Evolutionary conservation across 2,329 filamentous ascomycete genomes (phyloP), one percentile per base, ranked within the genome.

Genomic region (Talaromyces sp.): DNA sequence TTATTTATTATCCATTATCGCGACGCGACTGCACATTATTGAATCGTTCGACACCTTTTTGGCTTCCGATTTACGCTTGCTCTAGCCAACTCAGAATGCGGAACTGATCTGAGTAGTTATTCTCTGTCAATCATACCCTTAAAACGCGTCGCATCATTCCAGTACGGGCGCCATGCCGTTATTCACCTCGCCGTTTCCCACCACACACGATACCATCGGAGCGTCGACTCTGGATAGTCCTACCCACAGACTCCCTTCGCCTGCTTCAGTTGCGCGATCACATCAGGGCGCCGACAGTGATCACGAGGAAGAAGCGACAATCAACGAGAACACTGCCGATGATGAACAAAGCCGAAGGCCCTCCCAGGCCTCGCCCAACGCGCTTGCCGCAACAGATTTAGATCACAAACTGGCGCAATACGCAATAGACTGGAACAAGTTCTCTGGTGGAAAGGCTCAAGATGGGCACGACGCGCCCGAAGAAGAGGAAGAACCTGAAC

Each of bases 161-260:
- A 46, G 7, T 24, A 29, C 48, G 24, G 48, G 14, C 14, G 64
- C 64, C 62, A 77, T 77, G 75, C 68, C 74, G 54, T 70, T 73
- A 57, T 72, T 68, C 62, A 70, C 68, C 35, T 75, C 73, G 52
- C 72, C 73, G 1, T 75, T 74, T 53, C 72, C 68, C 21, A 75
- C 73, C 7, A 70, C 74, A 55, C 75, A 78, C 64, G 75, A 78
- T 58, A 77, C 74, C 7, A 70, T 77, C 59, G 75, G 75, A 48
- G 68, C 74, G 48, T 77, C 74, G 6, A 74, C 74, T 10, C 63
- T 77, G 21, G 70, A 67, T 12, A 75, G 70, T 3, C 73, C 74
- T 14, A 64, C 70, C 3, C 74, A 43, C 35, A 48, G 48, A 26
- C 12, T 60, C 17, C 58, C 57, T 24, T 60, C 61, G 5, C 61